Conservation (phyloP, 352 stramenopile genomes). For the Phytophthora cryptogea region DNA sequence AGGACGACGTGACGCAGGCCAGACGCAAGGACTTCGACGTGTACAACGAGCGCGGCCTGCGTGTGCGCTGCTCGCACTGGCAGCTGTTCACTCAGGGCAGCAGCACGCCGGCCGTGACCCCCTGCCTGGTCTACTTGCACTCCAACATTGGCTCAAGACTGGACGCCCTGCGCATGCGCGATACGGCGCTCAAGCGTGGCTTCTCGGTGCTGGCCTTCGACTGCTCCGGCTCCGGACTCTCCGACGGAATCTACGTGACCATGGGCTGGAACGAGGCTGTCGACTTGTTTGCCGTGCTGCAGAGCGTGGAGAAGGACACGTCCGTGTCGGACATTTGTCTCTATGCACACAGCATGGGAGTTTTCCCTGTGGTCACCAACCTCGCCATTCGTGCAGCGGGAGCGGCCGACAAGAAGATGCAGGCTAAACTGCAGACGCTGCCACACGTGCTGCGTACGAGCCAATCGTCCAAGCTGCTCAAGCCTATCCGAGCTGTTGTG, state of each 20-base stretch:
- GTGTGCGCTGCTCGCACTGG: slow-evolving; percentile 78
- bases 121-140: slow-evolving; percentile 82
- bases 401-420: slow-evolving; percentile 47
- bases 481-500: slow-evolving; percentile 74
- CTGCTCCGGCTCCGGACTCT: slow-evolving; percentile 76
- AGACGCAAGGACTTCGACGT: slow-evolving; percentile 64
- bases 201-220: slow-evolving; percentile 87
- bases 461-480: slow-evolving; percentile 46
- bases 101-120: slow-evolving; percentile 18
- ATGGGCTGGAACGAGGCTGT: slow-evolving; percentile 85
- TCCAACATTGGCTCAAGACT: slow-evolving; percentile 83
- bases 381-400: slow-evolving; percentile 61
- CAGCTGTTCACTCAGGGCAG: slow-evolving; percentile 48
- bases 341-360: slow-evolving; percentile 86
- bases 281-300: slow-evolving; percentile 74
- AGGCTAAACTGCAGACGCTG: slow-evolving; percentile 58
- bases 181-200: slow-evolving; percentile 61
- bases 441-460: slow-evolving; percentile 52
- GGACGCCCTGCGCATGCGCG: slow-evolving; percentile 68
- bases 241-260: slow-evolving; percentile 85
- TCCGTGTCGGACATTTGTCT: slow-evolving; percentile 65
- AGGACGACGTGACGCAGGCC: slow-evolving; percentile 29
- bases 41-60: slow-evolving; percentile 70
- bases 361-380: slow-evolving; percentile 81
- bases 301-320: slow-evolving; percentile 54